A percentile compares a stretch with the other conserved stretches of the same genome.
These are phyloP conservation scores for Trypanosoma avium DNA, from an alignment of 208 protist genomes.

Conservation along the genomic window DNA sequence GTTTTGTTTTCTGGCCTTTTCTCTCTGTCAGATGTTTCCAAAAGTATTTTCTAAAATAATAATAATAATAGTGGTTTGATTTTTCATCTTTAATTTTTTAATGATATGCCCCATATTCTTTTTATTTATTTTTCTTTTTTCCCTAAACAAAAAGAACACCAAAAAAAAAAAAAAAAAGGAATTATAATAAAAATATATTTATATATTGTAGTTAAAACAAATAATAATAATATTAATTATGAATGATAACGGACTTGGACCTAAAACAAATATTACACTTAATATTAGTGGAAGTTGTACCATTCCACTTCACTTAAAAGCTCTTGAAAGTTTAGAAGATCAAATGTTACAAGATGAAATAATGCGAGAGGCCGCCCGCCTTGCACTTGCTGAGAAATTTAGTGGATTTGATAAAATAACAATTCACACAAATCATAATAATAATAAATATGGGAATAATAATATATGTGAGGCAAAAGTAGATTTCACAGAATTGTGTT, in stretches of 20 bases:
- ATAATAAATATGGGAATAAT: slow-evolving; percentile 12
- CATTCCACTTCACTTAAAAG: slow-evolving; percentile 43
- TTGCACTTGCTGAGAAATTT: slow-evolving; percentile 67
- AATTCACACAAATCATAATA: slow-evolving; percentile 21
- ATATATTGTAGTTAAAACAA: not conserved
- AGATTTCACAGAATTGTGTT: slow-evolving; percentile 39
- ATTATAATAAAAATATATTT: not conserved
- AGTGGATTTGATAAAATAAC: slow-evolving; percentile 66
- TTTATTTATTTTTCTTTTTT: slow-evolving; percentile 25
- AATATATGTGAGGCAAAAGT: slow-evolving; percentile 31
- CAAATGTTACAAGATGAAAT: slow-evolving; percentile 61
- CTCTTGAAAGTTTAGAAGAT: slow-evolving; percentile 60
- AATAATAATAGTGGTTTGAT: too few species aligned
- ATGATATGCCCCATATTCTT: too few species aligned
- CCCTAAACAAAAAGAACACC: not conserved
- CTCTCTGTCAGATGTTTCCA: too few species aligned
- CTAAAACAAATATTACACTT: slow-evolving; percentile 35
- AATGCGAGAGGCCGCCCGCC: slow-evolving; percentile 54
- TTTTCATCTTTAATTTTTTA: too few species aligned
- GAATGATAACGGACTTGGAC: slow-evolving; percentile 7
- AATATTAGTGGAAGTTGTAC: slow-evolving; percentile 48
- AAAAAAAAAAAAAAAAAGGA: slow-evolving; percentile 10
- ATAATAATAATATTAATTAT: not conserved
- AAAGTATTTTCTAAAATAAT: too few species aligned
- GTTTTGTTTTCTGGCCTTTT: too few species aligned